phyloP scores from a whole-genome alignment of 176 grass and related monocot species.

The Oryza meridionalis region DNA sequence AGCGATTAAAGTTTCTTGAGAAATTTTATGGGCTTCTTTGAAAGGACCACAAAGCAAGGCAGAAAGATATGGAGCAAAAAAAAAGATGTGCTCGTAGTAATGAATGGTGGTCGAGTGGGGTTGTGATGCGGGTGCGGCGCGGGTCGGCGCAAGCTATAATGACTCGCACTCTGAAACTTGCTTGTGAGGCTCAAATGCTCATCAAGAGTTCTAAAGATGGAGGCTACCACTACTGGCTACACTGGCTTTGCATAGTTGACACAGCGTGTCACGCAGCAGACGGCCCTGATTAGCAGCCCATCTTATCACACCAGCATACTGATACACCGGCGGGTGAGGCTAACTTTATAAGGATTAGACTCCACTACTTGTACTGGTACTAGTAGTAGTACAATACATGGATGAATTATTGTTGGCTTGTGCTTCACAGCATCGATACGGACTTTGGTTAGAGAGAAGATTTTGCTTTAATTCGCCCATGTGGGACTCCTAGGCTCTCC shows the following conservation, averaged over 20 bases:
- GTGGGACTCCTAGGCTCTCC: slow-evolving; percentile 23
- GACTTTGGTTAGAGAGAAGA: slow-evolving; percentile 43
- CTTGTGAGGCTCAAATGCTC: slow-evolving; percentile 22
- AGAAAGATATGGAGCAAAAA: not conserved
- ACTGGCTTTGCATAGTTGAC: slow-evolving; percentile 21
- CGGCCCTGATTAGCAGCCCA: slow-evolving; percentile 28
- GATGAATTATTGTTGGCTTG: slow-evolving; percentile 22
- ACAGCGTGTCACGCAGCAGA: slow-evolving; percentile 16
- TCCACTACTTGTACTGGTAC: slow-evolving; percentile 26
- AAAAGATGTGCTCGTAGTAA: slow-evolving; percentile 21
- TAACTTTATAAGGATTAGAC: slow-evolving; percentile 37
- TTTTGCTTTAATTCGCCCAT: slow-evolving; percentile 55
- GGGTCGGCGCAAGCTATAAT: slow-evolving; percentile 54
- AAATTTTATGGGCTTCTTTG: slow-evolving; percentile 32
- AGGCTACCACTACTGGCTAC: not conserved
- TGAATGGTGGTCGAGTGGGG: slow-evolving; percentile 16
- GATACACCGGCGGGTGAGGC: slow-evolving; percentile 37
- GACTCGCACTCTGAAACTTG: slow-evolving; percentile 18
- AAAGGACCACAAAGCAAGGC: slow-evolving; percentile 45
- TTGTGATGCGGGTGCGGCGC: slow-evolving; percentile 5
- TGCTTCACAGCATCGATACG: slow-evolving; percentile 34
- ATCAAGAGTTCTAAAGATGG: not conserved
- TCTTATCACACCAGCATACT: slow-evolving; percentile 40
- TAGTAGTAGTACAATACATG: slow-evolving; percentile 34
- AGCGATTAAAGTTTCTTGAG: slow-evolving; percentile 29